phyloP scores from a whole-genome alignment of 2,329 filamentous ascomycete species.

The Atkinsonella texensis region DNA sequence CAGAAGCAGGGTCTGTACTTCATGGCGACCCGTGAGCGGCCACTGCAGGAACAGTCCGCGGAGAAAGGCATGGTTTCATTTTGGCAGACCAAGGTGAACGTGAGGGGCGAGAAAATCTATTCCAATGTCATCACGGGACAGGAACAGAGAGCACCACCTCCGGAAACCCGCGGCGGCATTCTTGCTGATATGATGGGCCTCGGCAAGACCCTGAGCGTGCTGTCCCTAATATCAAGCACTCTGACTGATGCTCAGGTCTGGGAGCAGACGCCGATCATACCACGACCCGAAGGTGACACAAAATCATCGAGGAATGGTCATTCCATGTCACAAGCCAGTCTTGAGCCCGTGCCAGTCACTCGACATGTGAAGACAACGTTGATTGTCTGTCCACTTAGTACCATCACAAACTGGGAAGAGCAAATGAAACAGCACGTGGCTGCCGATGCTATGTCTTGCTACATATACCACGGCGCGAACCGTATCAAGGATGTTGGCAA shows the following conservation, averaged over 20 bases:
- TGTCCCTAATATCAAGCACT: conserved; percentile 63
- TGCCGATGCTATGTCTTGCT: conserved; percentile 51
- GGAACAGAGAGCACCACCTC: conserved; percentile 44
- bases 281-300: conserved; percentile 31
- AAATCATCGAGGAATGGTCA: conserved; percentile 20
- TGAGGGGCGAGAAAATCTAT: conserved; percentile 47
- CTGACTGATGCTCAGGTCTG: conserved; percentile 51
- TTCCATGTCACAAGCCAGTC: conserved; percentile 21
- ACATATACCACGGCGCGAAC: conserved; percentile 77
- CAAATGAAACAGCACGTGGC: conserved; percentile 77
- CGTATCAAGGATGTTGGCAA: conserved; percentile 56
- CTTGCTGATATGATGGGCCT: conserved; percentile 81
- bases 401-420: conserved; percentile 87
- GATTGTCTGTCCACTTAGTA: conserved; percentile 79
- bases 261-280: conserved; percentile 38
- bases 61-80: conserved; percentile 58
- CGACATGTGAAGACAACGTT: conserved; percentile 70
- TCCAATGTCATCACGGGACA: conserved; percentile 79
- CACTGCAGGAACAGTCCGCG: conserved; percentile 42
- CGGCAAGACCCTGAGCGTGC: conserved; percentile 76
- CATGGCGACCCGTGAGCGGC: conserved; percentile 67
- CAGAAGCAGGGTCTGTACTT: conserved; percentile 87
- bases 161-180: conserved; percentile 60
- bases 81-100: conserved; percentile 53
- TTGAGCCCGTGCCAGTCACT: conserved; percentile 39